Base-by-base conservation (phyloP, 2,329 filamentous ascomycete species). In the Fusarium chaquense region DNA sequence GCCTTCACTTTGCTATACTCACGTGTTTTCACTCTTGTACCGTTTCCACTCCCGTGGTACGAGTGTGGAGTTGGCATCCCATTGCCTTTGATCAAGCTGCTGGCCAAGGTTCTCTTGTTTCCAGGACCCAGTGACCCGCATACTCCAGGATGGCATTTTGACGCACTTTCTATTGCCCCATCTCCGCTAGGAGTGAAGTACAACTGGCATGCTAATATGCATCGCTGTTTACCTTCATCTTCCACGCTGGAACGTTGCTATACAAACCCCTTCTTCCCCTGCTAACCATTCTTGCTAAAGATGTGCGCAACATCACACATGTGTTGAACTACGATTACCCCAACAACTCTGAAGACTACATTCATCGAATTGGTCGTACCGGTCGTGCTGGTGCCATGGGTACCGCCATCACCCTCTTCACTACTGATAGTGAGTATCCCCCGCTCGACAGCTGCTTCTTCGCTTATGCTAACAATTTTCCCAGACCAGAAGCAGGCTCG, bases 321-420 rank as follows among this genome's bases (percentile, higher is more conserved):
- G 96, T 99, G 84, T 89, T 99, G 85, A 98, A 98, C 90, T 98
- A 98, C 93, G 96, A 98, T 83, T 98, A 98, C 84, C 95, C 95
- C 82, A 98, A 98, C 87, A 98, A 98, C 84, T 90, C 96, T 78
- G 96, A 99, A 85, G 95, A 98, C 80, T 98, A 98, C 78, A 97
- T 98, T 75, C 96, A 98, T 81, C 92, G 96, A 81, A 96, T 95
- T 82, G 96, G 96, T 77, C 92, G 96, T 84, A 98, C 96, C 76
- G 95, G 96, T 77, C 93, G 95, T 86, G 95, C 96, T 79, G 96
- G 96, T 84, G 91, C 91, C 78, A 93, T 91, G 73, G 96, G 96
- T 84, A 98, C 94, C 77, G 96, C 96, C 81, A 98, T 98, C 79
- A 98, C 96, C 73, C 89, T 99, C 78, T 99, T 99, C 84, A 98